phyloP scores from a whole-genome alignment of 495 filamentous ascomycete species.

The Sabuloglossum arenarium region DNA sequence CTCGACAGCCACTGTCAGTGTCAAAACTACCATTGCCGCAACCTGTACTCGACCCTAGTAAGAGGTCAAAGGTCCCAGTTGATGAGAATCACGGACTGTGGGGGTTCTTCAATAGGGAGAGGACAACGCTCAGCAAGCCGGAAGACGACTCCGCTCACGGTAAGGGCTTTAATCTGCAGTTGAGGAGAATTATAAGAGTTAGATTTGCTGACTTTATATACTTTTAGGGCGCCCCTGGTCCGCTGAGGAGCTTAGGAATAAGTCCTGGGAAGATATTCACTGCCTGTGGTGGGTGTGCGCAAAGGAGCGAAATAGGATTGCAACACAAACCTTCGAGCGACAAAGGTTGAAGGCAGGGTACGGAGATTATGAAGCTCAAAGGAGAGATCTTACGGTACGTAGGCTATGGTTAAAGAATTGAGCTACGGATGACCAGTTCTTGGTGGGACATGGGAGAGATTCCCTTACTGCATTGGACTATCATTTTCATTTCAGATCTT shows the following conservation, averaged over 20 bases:
- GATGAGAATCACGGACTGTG: conserved; percentile 77
- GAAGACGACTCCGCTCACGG: conserved; percentile 45
- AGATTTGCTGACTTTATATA: neutral
- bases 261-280: conserved; percentile 89
- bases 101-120: conserved; percentile 62
- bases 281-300: conserved; percentile 84
- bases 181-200: too few relatives aligned
- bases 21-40: conserved; percentile 51
- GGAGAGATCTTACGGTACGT: conserved; percentile 42
- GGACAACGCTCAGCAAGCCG: conserved; percentile 41
- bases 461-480: neutral
- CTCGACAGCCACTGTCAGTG: conserved; percentile 43
- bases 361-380: conserved; percentile 39
- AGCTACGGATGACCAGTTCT: neutral
- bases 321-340: conserved; percentile 51
- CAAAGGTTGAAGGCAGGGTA: conserved; percentile 40
- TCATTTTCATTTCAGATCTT: too few relatives aligned
- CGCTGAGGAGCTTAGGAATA: conserved; percentile 67
- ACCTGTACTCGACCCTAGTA: conserved; percentile 35
- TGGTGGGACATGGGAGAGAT: neutral
- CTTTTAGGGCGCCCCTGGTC: conserved; percentile 55
- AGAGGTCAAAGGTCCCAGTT: conserved; percentile 28
- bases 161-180: conserved; percentile 15
- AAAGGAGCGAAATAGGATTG: conserved; percentile 78
- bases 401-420: neutral